These are phyloP conservation scores for Cyclotella sp. DNA, from an alignment of 108 stramenopile genomes.

Conservation along the genomic window DNA sequence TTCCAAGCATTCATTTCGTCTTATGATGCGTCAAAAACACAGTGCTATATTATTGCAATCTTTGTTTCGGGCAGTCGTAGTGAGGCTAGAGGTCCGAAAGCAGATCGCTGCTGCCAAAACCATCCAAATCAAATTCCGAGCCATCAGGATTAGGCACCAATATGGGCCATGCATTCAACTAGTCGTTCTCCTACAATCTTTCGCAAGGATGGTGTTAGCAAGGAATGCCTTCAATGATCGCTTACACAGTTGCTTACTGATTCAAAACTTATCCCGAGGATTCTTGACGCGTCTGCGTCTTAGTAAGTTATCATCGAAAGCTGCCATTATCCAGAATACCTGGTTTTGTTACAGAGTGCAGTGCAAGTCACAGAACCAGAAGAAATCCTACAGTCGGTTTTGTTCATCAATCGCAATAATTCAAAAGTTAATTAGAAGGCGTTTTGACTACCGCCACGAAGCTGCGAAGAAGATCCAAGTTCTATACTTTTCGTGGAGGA, in stretches of 20 bases:
- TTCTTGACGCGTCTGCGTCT: not conserved
- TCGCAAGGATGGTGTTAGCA: not conserved
- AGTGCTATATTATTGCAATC: slow-evolving; percentile 5
- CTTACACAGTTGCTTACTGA: not conserved
- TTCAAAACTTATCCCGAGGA: not conserved
- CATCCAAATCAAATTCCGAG: slow-evolving; percentile 1
- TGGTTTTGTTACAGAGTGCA: not conserved
- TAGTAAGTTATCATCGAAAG: not conserved
- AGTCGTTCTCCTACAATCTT: not conserved
- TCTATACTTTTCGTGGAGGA: slow-evolving; percentile 23
- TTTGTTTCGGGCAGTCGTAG: not conserved
- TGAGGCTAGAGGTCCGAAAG: not conserved
- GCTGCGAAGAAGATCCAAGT: slow-evolving; percentile 30
- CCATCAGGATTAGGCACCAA: not conserved
- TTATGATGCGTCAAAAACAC: not conserved
- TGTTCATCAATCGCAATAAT: not conserved
- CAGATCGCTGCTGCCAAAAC: not conserved
- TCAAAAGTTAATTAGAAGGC: not conserved
- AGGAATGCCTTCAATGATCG: not conserved
- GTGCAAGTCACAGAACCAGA: not conserved
- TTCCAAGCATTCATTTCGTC: not conserved
- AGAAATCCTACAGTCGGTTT: not conserved
- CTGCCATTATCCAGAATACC: slow-evolving; percentile 16
- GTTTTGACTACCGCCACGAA: not conserved
- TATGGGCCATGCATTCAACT: not conserved